Base-by-base conservation (phyloP, 176 grass and related monocot species). In the Cenchrus purpureus region DNA sequence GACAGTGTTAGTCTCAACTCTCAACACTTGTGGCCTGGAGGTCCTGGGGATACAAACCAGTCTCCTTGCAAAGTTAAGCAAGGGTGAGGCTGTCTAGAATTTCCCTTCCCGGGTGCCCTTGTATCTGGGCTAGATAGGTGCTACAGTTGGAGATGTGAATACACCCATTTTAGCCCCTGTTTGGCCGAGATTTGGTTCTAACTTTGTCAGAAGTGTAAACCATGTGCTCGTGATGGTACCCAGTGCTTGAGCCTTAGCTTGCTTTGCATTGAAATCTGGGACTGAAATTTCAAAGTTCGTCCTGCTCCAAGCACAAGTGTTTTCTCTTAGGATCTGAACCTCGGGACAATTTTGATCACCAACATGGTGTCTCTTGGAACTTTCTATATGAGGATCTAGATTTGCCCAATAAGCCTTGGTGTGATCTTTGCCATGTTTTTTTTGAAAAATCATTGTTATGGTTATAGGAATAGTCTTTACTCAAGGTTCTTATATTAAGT, bases 141-240 rank as follows among this genome's bases (percentile, higher is more conserved):
- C 28, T 54, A 13, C 17, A 77, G 31, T 66, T 86, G 12, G 54
- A 40, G 51, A 10, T 68, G 43, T n/a, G 15, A 64, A 65, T 60
- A 64, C 63, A 83, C 8, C 19, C 8, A 50, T 54, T 83, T 60
- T 79, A 29, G 5, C 40, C 28, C 17, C 28, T 66, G 40, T 51
- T 73, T 58, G 3, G 6, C 34, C 12, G 19, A 74, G 8, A 19
- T 81, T 60, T 87, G 29, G n/a, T 67, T 83, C 15, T 53, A 74
- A 61, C 5, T 59, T 73, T 42, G 9, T 71, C 53, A 53, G 43
- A 90, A 90, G 9, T 81, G 16, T 37, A 76, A 81, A 71, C 40
- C 28, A 51, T 51, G 29, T 66, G 54, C 50, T 82, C 19, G 15
- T 77, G 54, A 65, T 49, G 72, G 29, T 11, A 78, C n/a, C 20